Evolutionary conservation across 2,329 filamentous ascomycete species (phyloP).

Genomic region (Ramichloridium luteum): DNA sequence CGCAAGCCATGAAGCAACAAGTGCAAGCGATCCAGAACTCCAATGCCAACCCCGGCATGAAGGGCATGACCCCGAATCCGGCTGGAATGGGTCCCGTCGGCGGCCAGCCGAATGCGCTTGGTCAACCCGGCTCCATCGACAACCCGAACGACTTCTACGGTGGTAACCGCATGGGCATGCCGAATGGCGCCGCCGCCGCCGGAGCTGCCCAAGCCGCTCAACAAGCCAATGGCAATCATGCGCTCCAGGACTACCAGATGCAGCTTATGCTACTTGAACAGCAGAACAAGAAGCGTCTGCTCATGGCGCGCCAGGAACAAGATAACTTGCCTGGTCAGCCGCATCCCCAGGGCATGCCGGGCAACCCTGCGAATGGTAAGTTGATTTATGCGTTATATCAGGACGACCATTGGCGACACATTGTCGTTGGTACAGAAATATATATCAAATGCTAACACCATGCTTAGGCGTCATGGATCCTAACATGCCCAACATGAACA

Average conservation of each 20-base stretch:
- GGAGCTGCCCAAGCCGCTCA: conserved; percentile 16
- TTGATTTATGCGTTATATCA: too few species aligned
- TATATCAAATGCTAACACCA: too few species aligned
- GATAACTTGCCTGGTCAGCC: conserved; percentile 44
- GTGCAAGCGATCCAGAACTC: conserved; percentile 65
- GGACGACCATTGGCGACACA: too few species aligned
- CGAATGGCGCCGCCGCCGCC: conserved; percentile 14
- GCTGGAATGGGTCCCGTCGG: conserved; percentile 40
- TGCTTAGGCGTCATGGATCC: conserved; percentile 47
- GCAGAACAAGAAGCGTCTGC: conserved; percentile 74
- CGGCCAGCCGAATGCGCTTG: conserved; percentile 24
- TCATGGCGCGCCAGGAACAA: conserved; percentile 73
- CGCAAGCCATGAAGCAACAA: conserved; percentile 70
- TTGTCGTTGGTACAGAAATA: too few species aligned
- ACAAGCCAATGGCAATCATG: conserved; percentile 54
- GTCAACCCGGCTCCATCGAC: conserved; percentile 48
- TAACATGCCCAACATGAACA: conserved; percentile 24
- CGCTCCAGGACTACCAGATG: conserved; percentile 80
- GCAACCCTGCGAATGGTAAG: too few species aligned
- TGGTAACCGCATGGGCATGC: conserved; percentile 20
- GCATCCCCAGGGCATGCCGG: conserved; percentile 32
- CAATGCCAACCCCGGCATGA: conserved; percentile 51
- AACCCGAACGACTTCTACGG: conserved; percentile 40
- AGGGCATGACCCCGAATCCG: conserved; percentile 48
- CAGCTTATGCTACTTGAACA: conserved; percentile 77